A percentile compares a stretch with the other conserved stretches of the same genome.
Evolutionary conservation across 1,284 basidiomycete species (phyloP).

Genomic region (Coniferiporia weirii): DNA sequence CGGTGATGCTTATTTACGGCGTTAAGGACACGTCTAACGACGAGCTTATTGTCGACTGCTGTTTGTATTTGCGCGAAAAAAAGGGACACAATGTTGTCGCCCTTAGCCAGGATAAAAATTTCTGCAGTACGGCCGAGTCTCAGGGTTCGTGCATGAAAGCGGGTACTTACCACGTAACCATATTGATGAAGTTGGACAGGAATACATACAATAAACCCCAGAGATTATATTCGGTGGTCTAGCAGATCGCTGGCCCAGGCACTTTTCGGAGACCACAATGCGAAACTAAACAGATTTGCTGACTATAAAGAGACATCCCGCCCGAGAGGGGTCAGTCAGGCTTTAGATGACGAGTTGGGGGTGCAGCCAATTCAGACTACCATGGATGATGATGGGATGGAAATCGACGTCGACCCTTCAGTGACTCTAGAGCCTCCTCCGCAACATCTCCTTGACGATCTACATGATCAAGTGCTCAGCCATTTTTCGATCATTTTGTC

Average conservation of each 20-base stretch:
- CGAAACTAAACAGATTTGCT: slow-evolving; percentile 30
- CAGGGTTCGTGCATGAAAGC: slow-evolving; percentile 36
- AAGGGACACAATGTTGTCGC: slow-evolving; percentile 33
- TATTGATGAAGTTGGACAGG: slow-evolving; percentile 10
- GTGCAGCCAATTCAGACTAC: slow-evolving; percentile 13
- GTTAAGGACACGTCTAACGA: slow-evolving; percentile 48
- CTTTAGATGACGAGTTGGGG: slow-evolving; percentile 15
- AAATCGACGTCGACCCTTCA: slow-evolving; percentile 47
- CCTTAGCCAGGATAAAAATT: slow-evolving; percentile 61
- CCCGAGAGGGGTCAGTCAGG: slow-evolving; percentile 25
- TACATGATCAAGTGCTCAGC: slow-evolving; percentile 64
- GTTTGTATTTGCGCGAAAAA: slow-evolving; percentile 44
- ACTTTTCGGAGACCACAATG: slow-evolving; percentile 36
- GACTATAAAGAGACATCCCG: slow-evolving; percentile 31
- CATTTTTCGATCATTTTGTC: slow-evolving; percentile 59
- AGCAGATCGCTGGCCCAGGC: slow-evolving; percentile 34
- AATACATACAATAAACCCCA: slow-evolving; percentile 15
- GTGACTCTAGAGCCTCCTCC: slow-evolving; percentile 20
- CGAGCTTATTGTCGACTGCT: slow-evolving; percentile 66
- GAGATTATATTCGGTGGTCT: slow-evolving; percentile 12
- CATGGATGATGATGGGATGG: slow-evolving; percentile 46
- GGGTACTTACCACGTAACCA: not conserved
- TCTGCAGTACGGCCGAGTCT: slow-evolving; percentile 49
- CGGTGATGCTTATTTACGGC: not conserved
- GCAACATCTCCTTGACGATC: slow-evolving; percentile 54